Base-by-base conservation (phyloP, 2,329 filamentous ascomycete species). In the Gaeumannomyces sp. region DNA sequence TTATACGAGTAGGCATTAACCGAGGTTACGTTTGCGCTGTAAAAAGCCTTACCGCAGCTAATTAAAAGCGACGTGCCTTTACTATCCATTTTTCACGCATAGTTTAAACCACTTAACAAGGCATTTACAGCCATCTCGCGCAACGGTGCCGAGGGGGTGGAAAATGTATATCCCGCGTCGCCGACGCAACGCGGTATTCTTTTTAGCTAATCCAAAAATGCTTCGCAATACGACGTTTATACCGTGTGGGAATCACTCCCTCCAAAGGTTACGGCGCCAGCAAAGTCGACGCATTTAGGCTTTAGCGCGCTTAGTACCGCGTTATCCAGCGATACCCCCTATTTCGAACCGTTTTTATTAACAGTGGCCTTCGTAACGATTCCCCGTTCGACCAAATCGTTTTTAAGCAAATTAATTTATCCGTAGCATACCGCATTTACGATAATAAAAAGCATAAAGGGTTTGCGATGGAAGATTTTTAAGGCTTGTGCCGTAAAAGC, bases 91-190 rank as follows among this genome's bases (percentile, higher is more conserved):
- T 22, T 8, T n/a, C 33, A 60, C 28, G 10, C 27, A 22, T 6
- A 60, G 22, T 13, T 60, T 19, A 27, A 33, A 27, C 33, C 10
- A 14, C 33, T 35, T 8, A 35, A 35, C 33, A 11, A 14, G 3
- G 33, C 33, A 35, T 8, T 35, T 2, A 35, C 33, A 14, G 33
- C 33, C 33, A 14, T 35, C 33, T 35, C 33, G 33, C 33, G 66
- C 67, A 62, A 64, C 64, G 33, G 33, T 11, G 27, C 28, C 8
- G 22, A 31, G 7, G 28, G 84, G 5, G 68, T 76, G n/a, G 72
- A 77, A 45, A 77, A 80, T 64, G 70, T 78, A 0, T 78, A 77
- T 58, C 77, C 76, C 2, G 76, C 74, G 67, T 73, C 76, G 8
- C 71, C 75, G 1, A 68, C 73, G 4, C 78, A 80, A 59, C 31